Conservation (phyloP, 345 rosid species). For the Pseudoturritis turrita region DNA sequence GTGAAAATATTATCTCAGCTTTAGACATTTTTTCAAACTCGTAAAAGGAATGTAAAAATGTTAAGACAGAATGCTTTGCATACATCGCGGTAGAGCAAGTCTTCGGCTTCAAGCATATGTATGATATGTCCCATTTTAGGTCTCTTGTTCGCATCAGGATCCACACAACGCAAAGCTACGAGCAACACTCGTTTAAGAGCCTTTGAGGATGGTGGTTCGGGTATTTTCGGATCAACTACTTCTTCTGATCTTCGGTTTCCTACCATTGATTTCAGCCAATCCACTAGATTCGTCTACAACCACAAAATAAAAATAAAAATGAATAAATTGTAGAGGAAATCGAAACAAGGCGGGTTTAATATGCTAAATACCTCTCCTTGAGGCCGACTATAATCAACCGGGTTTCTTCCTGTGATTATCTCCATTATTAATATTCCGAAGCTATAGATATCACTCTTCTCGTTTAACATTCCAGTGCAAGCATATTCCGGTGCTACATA, state of each 20-base stretch:
- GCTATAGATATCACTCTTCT: constrained; percentile 77
- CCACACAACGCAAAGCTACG: constrained; percentile 89
- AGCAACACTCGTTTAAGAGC: constrained; percentile 74
- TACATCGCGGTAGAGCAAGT: constrained; percentile 59
- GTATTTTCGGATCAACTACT: constrained; percentile 78
- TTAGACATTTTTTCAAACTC: neutral
- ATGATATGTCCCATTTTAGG: constrained; percentile 84
- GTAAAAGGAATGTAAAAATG: neutral
- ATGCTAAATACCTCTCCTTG: constrained; percentile 60
- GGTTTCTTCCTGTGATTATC: constrained; percentile 78
- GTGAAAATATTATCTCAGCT: neutral
- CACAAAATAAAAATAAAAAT: neutral
- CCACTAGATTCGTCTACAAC: constrained; percentile 79
- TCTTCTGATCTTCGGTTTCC: constrained; percentile 69
- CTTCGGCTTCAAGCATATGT: constrained; percentile 95
- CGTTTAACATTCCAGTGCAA: constrained; percentile 81
- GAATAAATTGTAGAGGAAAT: neutral
- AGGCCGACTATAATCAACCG: constrained; percentile 87
- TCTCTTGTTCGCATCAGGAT: constrained; percentile 70
- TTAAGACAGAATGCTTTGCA: neutral
- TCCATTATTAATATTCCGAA: constrained; percentile 92
- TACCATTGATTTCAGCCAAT: constrained; percentile 92
- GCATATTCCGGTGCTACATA: constrained; percentile 98
- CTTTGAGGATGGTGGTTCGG: constrained; percentile 67
- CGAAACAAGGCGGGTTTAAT: neutral